Evolutionary conservation across 2,329 filamentous ascomycete species (phyloP), one percentile per base, ranked within the genome.

Genomic region (Cordyceps cateniannulata): DNA sequence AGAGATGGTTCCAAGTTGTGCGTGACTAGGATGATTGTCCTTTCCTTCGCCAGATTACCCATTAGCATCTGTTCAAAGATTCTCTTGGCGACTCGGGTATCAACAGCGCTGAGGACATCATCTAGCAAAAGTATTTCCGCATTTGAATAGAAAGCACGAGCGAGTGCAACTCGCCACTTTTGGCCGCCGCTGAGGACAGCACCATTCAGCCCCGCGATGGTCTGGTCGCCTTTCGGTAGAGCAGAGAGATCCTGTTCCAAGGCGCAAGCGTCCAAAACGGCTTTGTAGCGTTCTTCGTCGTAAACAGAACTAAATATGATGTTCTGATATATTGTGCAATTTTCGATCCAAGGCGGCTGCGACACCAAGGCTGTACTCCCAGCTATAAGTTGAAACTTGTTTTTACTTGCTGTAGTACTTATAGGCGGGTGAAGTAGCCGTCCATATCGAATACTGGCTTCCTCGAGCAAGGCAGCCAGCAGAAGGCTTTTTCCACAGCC

Each of bases 401-500:
- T 9, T 14, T 25, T 32, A 7, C 22, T 44, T 6, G 22, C 3
- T 25, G 20, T 10, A 1, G 82, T 81, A 1, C 79, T n/a, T n/a
- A 65, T 69, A 1, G 81, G 80, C 2, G 54, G 54, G 5, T 78
- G 73, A 44, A 79, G 78, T 47, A 90, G 74, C 3, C 72, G 76
- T 1, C 88, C 88, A 0, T 73, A 70, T 0, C 89, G 70, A 3
- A 89, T 67, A 62, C 89, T 86, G 3, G 84, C 84, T 70, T 91
- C 88, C 1, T 87, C 87, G 5, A 91, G 78, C 32, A 91, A 83
- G 0, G 87, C 80, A 0, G 86, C 79, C 7, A 91, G 76, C 65
- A 91, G 76, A 38, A 91, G 72, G 67, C 84, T 88, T 72, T 91
- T 91, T 5, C 88, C 88, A 16, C 83, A 83, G 0, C 88, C 88